A percentile compares a stretch with the other conserved stretches of the same genome.
Conservation (phyloP, 140 eudicot species). For the Anethum foeniculum region DNA sequence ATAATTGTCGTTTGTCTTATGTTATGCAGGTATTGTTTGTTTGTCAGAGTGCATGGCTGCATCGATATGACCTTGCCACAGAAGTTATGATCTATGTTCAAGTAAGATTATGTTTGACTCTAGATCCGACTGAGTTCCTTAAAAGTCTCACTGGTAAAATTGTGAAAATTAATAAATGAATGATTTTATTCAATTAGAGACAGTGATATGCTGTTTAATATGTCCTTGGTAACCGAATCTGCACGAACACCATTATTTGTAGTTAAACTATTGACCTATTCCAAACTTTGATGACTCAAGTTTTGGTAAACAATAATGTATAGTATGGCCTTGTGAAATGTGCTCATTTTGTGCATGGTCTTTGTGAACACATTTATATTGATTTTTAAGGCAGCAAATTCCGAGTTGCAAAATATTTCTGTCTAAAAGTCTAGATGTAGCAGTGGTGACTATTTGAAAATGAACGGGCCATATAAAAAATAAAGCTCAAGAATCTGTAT, state of each 20-base stretch:
- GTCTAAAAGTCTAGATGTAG: background rate
- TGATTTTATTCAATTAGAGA: background rate
- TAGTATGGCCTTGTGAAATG: background rate
- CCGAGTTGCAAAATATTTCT: background rate
- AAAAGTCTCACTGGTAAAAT: background rate
- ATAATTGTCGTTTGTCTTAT: background rate
- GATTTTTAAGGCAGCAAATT: background rate
- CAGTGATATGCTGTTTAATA: background rate
- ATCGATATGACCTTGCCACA: background rate
- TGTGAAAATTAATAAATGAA: background rate
- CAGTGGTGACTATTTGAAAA: background rate
- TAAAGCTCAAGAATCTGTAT: background rate
- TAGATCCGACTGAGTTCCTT: background rate
- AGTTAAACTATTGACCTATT: background rate
- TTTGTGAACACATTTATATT: background rate
- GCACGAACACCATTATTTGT: background rate
- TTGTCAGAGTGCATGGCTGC: background rate
- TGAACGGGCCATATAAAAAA: background rate
- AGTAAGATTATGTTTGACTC: background rate
- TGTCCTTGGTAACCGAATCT: background rate
- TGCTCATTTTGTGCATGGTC: background rate
- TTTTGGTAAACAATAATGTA: background rate
- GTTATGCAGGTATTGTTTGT: background rate
- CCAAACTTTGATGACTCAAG: background rate
- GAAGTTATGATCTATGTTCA: slow-evolving; percentile 12